These are phyloP conservation scores for Thelonectria olida DNA, from an alignment of 2,329 filamentous ascomycete genomes.

Conservation along the genomic window DNA sequence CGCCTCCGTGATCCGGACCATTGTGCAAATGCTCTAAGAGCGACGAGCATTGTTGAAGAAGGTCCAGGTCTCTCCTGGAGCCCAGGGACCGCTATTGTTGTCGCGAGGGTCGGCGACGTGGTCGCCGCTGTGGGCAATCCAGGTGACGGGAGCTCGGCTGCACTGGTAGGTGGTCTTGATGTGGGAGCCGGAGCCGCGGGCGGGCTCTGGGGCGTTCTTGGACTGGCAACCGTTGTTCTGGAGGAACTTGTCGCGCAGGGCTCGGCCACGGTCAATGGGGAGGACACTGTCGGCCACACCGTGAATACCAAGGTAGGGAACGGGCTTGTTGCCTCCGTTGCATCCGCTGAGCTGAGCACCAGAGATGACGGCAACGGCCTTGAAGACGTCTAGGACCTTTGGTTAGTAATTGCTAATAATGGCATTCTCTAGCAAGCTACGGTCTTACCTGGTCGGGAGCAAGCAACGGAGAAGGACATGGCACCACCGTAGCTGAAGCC, in stretches of 20 bases:
- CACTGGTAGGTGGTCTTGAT: slow-evolving; percentile 42
- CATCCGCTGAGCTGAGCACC: slow-evolving; percentile 48
- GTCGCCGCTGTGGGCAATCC: slow-evolving; percentile 41
- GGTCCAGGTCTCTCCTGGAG: slow-evolving; percentile 33
- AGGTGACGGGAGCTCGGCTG: slow-evolving; percentile 40
- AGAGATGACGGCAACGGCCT: slow-evolving; percentile 49
- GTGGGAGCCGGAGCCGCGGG: slow-evolving; percentile 25
- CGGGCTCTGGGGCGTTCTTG: slow-evolving; percentile 35
- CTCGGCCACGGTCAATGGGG: slow-evolving; percentile 44
- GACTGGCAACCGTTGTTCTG: slow-evolving; percentile 48
- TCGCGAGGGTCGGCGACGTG: slow-evolving; percentile 35
- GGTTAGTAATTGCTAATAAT: slow-evolving; percentile 1
- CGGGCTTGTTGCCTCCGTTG: slow-evolving; percentile 47
- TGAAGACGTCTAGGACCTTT: slow-evolving; percentile 36
- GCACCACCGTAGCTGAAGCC: slow-evolving; percentile 57
- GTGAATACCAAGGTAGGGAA: slow-evolving; percentile 52
- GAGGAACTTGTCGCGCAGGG: slow-evolving; percentile 50
- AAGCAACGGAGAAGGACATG: slow-evolving; percentile 54
- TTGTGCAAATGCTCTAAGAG: not conserved
- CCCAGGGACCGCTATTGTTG: slow-evolving; percentile 28
- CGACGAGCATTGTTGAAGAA: slow-evolving; percentile 34
- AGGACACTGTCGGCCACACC: slow-evolving; percentile 49
- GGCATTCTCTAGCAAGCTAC: not conserved
- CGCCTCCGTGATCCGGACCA: not conserved
- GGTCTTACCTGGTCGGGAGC: slow-evolving; percentile 44